Evolutionary conservation across 2,329 filamentous ascomycete species (phyloP).

Genomic region (Aspergillus aculeatus): DNA sequence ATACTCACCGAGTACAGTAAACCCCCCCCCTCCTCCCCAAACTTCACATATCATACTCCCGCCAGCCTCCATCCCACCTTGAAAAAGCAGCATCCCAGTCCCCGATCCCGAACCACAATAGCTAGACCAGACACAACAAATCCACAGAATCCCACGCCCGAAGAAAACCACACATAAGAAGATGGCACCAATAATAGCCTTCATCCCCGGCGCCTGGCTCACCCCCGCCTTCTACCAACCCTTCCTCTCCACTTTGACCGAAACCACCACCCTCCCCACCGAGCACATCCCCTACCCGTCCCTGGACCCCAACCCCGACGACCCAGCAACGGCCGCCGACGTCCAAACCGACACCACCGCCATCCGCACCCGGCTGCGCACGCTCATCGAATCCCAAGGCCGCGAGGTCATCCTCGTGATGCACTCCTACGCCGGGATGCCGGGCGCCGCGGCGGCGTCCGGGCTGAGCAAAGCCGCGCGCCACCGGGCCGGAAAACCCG

Average conservation of each 20-base stretch:
- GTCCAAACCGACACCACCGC: conserved; percentile 34
- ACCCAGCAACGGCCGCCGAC: conserved; percentile 16
- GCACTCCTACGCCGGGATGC: conserved; percentile 37
- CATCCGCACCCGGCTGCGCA: conserved; percentile 20
- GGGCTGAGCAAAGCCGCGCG: conserved; percentile 27
- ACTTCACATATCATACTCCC: too few relatives aligned
- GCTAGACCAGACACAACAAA: too few relatives aligned
- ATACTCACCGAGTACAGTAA: too few relatives aligned
- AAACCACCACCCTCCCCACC: conserved; percentile 32
- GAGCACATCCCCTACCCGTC: conserved; percentile 26
- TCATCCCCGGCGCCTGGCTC: conserved; percentile 45
- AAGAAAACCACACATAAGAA: too few relatives aligned
- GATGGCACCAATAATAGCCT: conserved; percentile 17
- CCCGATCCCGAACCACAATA: too few relatives aligned
- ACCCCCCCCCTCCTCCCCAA: too few relatives aligned
- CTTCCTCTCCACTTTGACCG: conserved; percentile 30
- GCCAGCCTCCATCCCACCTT: too few relatives aligned
- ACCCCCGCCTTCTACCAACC: conserved; percentile 31
- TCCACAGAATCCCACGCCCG: too few relatives aligned
- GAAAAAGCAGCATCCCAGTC: too few relatives aligned
- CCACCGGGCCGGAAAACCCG: conserved; percentile 24
- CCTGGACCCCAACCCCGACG: conserved; percentile 26
- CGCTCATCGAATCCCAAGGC: conserved; percentile 23
- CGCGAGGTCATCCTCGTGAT: conserved; percentile 29
- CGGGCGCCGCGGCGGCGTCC: conserved; percentile 27